Conservation (phyloP, 2,329 filamentous ascomycete genomes). For the Stemphylium lycopersici region DNA sequence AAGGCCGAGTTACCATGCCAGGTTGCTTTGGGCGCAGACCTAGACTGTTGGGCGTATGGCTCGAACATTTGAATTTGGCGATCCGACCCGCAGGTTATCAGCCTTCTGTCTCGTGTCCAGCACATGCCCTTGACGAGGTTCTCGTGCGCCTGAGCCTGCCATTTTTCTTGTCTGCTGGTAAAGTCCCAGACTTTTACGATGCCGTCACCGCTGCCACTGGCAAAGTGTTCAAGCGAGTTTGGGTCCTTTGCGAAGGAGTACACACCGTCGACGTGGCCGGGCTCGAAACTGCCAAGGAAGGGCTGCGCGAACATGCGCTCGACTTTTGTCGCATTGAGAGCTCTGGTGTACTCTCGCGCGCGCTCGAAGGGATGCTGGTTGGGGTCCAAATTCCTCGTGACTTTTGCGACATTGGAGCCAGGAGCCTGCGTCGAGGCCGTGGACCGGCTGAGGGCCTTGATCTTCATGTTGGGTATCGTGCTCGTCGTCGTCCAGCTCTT, state of each 20-base stretch:
- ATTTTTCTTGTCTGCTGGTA: constrained; percentile 72
- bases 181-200: constrained; percentile 94
- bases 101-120: constrained; percentile 84
- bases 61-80: constrained; percentile 89
- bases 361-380: constrained; percentile 89
- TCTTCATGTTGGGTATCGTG: constrained; percentile 45
- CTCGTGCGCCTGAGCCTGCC: constrained; percentile 83
- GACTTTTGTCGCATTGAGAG: constrained; percentile 84
- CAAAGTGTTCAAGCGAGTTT: constrained; percentile 53
- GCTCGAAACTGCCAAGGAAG: constrained; percentile 84
- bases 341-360: constrained; percentile 81
- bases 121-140: constrained; percentile 91
- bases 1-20: constrained; percentile 86
- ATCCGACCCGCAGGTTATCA: constrained; percentile 87
- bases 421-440: constrained; percentile 69
- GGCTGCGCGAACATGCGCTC: constrained; percentile 90
- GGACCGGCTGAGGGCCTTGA: constrained; percentile 69
- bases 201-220: constrained; percentile 68
- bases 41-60: constrained; percentile 75
- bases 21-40: constrained; percentile 76
- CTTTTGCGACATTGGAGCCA: constrained; percentile 68
- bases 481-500: constrained; percentile 5
- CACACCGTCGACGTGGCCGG: constrained; percentile 87
- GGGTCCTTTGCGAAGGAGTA: constrained; percentile 58
- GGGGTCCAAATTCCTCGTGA: constrained; percentile 77